A percentile compares a stretch with the other conserved stretches of the same genome.
Conservation (phyloP, 257 asterid species). For the Penstemon newberryi region DNA sequence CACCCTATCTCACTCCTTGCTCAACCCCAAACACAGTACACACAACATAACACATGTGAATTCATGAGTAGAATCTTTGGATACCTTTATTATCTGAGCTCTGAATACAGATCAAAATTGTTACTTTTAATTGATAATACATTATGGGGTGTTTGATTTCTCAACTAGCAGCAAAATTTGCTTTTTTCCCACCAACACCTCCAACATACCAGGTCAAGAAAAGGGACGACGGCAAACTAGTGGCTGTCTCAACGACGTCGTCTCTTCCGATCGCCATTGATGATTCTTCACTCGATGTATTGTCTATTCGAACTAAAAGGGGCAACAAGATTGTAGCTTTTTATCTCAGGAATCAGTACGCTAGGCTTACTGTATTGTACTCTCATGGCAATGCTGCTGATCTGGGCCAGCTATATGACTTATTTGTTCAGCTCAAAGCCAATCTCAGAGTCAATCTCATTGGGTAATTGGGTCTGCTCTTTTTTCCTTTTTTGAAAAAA, state of each 20-base stretch:
- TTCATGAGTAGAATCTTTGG: conserved; percentile 52
- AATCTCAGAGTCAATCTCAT: conserved; percentile 93
- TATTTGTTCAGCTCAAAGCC: conserved; percentile 92
- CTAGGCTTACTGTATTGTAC: conserved; percentile 81
- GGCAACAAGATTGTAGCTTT: conserved; percentile 94
- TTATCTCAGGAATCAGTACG: conserved; percentile 81
- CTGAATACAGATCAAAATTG: background rate
- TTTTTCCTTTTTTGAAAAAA: conserved; percentile 15
- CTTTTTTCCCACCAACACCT: conserved; percentile 94
- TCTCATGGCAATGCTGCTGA: conserved; percentile 99
- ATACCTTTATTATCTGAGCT: background rate
- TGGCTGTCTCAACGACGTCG: conserved; percentile 70
- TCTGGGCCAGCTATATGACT: conserved; percentile 97
- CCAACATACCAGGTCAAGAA: conserved; percentile 84
- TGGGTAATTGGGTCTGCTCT: conserved; percentile 86
- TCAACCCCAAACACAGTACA: conserved; percentile 7
- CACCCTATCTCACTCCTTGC: conserved; percentile 24
- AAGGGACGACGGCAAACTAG: conserved; percentile 73
- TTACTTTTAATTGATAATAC: background rate
- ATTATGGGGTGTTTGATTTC: conserved; percentile 85
- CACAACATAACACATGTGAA: conserved; percentile 49
- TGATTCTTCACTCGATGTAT: conserved; percentile 72
- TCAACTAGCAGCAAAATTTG: conserved; percentile 92
- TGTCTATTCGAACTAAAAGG: conserved; percentile 60
- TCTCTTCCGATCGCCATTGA: conserved; percentile 68